A percentile compares a stretch with the other conserved stretches of the same genome.
Evolutionary conservation across 257 asterid species (phyloP).

Genomic region (Mentha longifolia): DNA sequence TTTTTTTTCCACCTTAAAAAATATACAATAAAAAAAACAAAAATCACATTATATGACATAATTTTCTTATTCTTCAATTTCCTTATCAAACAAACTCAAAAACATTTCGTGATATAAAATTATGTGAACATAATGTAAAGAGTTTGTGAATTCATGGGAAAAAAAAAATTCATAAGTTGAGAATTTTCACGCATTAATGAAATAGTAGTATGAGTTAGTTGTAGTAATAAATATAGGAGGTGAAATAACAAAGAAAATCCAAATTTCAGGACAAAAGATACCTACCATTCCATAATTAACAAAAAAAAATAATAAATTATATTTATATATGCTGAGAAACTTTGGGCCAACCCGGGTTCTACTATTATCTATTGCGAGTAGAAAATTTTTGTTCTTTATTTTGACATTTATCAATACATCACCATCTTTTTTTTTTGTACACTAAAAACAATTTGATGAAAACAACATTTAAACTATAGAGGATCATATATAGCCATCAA

Average conservation of each 20-base stretch:
- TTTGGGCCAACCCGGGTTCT: neutral
- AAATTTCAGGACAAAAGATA: neutral
- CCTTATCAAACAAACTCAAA: no score
- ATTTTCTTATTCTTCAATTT: no score
- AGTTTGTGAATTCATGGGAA: neutral
- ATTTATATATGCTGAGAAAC: neutral
- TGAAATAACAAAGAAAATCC: neutral
- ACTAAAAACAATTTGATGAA: neutral
- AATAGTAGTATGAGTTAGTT: neutral
- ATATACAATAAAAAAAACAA: no score
- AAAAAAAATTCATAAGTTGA: no score
- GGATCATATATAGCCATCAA: neutral
- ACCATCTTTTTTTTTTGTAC: neutral
- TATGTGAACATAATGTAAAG: neutral
- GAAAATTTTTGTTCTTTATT: neutral
- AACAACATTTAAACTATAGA: slow-evolving; percentile 2
- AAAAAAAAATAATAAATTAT: no score
- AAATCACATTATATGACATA: no score
- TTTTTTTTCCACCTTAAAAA: no score
- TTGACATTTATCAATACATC: neutral
- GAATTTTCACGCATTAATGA: neutral
- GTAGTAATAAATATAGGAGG: neutral
- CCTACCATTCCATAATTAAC: neutral
- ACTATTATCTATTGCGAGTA: neutral
- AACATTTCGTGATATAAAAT: neutral